Conservation (phyloP, 352 stramenopile species). For the Phytopythium montanum region DNA sequence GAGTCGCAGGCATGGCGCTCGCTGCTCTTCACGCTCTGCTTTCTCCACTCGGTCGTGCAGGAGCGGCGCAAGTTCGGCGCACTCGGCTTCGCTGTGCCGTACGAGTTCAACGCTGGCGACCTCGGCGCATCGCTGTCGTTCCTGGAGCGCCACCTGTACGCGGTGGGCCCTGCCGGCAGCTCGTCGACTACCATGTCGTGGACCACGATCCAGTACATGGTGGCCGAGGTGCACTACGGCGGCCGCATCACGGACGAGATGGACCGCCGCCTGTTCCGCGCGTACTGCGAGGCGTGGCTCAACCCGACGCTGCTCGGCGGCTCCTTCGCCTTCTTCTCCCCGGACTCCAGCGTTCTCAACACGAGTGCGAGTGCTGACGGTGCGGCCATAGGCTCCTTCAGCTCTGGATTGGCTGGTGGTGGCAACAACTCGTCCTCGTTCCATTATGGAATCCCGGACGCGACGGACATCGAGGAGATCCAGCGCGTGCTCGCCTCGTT, state of each 20-base stretch:
- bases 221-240: constrained; percentile 80
- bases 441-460: constrained; percentile 52
- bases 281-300: constrained; percentile 74
- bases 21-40: constrained; percentile 70
- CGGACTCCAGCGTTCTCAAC: constrained; percentile 42
- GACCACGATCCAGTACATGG: constrained; percentile 80
- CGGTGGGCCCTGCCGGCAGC: constrained; percentile 1
- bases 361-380: constrained; percentile 6
- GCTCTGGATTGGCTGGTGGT: neutral
- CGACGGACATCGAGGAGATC: constrained; percentile 48
- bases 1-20: constrained; percentile 57
- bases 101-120: constrained; percentile 80
- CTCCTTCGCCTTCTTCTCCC: constrained; percentile 74
- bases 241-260: constrained; percentile 79
- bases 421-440: constrained; percentile 18
- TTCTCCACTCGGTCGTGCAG: constrained; percentile 74
- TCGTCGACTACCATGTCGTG: constrained; percentile 41
- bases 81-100: constrained; percentile 66
- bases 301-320: constrained; percentile 52
- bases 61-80: constrained; percentile 76
- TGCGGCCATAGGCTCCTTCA: neutral
- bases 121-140: constrained; percentile 63
- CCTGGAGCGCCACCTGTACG: constrained; percentile 70
- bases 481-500: constrained; percentile 59
- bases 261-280: constrained; percentile 68